phyloP scores from a whole-genome alignment of 306 rosid species.

The Rosa lucieae region DNA sequence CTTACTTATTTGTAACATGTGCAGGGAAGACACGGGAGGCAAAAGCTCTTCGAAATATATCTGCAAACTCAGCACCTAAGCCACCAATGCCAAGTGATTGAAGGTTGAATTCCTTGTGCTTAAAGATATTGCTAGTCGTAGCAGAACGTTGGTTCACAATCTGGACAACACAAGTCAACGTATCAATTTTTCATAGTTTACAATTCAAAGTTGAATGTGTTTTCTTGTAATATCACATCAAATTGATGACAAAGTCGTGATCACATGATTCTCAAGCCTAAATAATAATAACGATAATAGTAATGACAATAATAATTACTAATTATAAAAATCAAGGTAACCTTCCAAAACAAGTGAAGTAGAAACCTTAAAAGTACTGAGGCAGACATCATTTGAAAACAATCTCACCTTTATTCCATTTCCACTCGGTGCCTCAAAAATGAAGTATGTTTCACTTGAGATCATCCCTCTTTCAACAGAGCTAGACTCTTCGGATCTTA shows the following conservation, averaged over 20 bases:
- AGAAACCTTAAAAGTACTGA: background rate
- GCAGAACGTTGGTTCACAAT: slow-evolving; percentile 88
- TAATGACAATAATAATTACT: background rate
- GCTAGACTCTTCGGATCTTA: slow-evolving; percentile 56
- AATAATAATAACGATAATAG: background rate
- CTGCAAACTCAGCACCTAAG: slow-evolving; percentile 85
- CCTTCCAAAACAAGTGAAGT: background rate
- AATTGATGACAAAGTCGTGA: background rate
- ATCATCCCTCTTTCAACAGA: slow-evolving; percentile 82
- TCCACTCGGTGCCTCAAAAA: slow-evolving; percentile 75
- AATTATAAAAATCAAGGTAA: background rate
- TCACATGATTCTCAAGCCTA: background rate
- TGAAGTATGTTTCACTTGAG: slow-evolving; percentile 74
- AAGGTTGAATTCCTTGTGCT: slow-evolving; percentile 94
- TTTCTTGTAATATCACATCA: slow-evolving; percentile 20
- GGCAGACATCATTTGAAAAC: slow-evolving; percentile 1
- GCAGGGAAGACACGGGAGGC: slow-evolving; percentile 99
- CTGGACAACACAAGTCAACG: slow-evolving; percentile 46
- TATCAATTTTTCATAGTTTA: slow-evolving; percentile 3
- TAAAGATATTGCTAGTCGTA: slow-evolving; percentile 82
- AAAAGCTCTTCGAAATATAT: slow-evolving; percentile 98
- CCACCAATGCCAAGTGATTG: slow-evolving; percentile 95
- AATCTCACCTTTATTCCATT: slow-evolving; percentile 87
- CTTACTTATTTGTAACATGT: slow-evolving; percentile 91
- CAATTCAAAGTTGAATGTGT: slow-evolving; percentile 2